A percentile compares a stretch with the other conserved stretches of the same genome.
phyloP scores from a whole-genome alignment of 495 filamentous ascomycete species.

The Penicillium desertorum region DNA sequence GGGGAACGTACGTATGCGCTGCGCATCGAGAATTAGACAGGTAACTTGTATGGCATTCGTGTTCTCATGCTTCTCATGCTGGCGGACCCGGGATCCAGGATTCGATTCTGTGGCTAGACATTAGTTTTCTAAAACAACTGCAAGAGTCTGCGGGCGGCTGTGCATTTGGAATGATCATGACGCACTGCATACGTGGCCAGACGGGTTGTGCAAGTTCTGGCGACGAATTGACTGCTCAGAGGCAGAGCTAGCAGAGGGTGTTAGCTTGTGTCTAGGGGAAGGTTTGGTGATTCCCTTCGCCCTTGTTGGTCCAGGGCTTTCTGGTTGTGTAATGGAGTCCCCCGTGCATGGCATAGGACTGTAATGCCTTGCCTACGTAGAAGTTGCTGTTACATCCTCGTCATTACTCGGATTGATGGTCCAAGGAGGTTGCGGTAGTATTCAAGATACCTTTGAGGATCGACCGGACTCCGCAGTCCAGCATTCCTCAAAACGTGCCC shows the following conservation, averaged over 20 bases:
- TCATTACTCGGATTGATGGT: not conserved
- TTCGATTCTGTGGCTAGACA: not conserved
- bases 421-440: conserved; percentile 2
- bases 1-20: not conserved
- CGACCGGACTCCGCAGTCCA: not conserved
- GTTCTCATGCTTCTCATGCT: not conserved
- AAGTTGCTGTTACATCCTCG: not conserved
- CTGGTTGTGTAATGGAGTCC: not conserved
- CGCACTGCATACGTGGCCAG: not conserved
- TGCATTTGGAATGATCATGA: not conserved
- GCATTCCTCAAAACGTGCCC: not conserved
- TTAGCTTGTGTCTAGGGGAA: not conserved
- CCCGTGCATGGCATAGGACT: not conserved
- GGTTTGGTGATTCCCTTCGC: not conserved
- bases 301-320: not conserved
- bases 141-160: not conserved
- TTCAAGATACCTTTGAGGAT: conserved; percentile 2
- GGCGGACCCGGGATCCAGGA: conserved; percentile 5
- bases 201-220: not conserved
- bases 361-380: not conserved
- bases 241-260: not conserved
- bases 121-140: not conserved
- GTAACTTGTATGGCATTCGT: not conserved
- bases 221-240: not conserved
- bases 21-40: not conserved